Base-by-base conservation (phyloP, 495 filamentous ascomycete species). In the Acidomyces sp. region DNA sequence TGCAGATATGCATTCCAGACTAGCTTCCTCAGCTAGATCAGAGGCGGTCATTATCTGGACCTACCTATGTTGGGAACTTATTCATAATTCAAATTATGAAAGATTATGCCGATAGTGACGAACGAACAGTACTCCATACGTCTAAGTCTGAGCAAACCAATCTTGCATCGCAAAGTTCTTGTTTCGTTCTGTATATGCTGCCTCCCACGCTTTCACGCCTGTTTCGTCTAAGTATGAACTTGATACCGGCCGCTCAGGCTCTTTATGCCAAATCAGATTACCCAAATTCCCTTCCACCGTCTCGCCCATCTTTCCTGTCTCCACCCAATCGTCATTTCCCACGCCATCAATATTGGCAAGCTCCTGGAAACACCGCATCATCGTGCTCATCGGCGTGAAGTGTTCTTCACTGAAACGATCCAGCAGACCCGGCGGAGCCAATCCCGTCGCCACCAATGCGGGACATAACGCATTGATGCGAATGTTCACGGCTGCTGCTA, bases 391-490 rank as follows among this genome's bases (percentile, higher is more conserved):
- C 0, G 62, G 59, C 41, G 63, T 66, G 27, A 61, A 53, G 21
- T 63, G 56, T 34, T 66, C 61, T 36, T 60, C 52, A 7, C 54
- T 58, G 41, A 54, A 62, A 1, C 35, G n/a, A 2, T 59, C 49
- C n/a, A 59, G 31, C 22, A 66, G 40, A 6, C 51, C 47, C 3
- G 57, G 53, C 6, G 63, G 62, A n/a, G 53, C 54, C 2, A 66
- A 37, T 11, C 44, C 52, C 1, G 63, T 65, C 6, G 41, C 36
- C 1, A 66, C 53, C 23, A 63, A 51, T 17, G 55, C 61, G 4
- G 63, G 63, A 34, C 60, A 61, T 20, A 65, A 43, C 15, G 51
- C 52, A 49, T 66, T 66, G 33, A 66, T 42, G 5, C 52, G 59
- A 39, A 66, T 62, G 19, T 53, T 51, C 29, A 60, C 52, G n/a